Evolutionary conservation across 768 basidiomycete species (phyloP), one percentile per base, ranked within the genome.

Genomic region (Rhizopogon vesiculosus): DNA sequence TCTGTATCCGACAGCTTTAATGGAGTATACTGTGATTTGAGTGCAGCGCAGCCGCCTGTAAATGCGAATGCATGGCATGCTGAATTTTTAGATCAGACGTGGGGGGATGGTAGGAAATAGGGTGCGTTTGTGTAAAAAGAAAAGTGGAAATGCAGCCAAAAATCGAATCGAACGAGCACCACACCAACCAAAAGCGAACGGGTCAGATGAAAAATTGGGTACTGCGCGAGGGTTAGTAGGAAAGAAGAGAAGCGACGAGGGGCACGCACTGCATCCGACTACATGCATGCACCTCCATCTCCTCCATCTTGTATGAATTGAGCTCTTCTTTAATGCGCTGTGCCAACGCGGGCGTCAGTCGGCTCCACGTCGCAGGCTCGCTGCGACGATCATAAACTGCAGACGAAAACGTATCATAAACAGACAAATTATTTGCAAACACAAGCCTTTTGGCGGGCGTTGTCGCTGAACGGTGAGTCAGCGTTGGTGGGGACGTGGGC

Each of bases 261-360:
- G 51, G 53, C 48, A 84, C 91, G 62, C 69, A 93, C 91, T 97
- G 87, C 64, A 91, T 84, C 71, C 92, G 86, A 72, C 92, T 95
- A 49, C 89, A 78, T 62, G 91, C 90, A 72, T 98, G 96, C 59
- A 99, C 94, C 69, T 95, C 93, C 96, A 99, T 98, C 76, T 98
- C 94, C 73, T 96, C 94, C 90, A 98, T 92, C 80, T 98, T 98
- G 75, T 91, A 98, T 54, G 92, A 93, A 73, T 99, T 99, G 51
- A 99, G 78, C 74, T 96, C 93, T 74, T 96, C 93, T 80, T 99
- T 99, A 72, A 99, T 98, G 64, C 88, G 81, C 77, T 98, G 93
- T 41, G 96, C 96, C 64, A 98, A 76, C 56, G 89, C 86, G 43
- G 96, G 97, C 51, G 97, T 99, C 64, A 99, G 74, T 41, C 91